Evolutionary conservation across 768 basidiomycete species (phyloP).

Genomic region (Candolleomyces efflorescens): DNA sequence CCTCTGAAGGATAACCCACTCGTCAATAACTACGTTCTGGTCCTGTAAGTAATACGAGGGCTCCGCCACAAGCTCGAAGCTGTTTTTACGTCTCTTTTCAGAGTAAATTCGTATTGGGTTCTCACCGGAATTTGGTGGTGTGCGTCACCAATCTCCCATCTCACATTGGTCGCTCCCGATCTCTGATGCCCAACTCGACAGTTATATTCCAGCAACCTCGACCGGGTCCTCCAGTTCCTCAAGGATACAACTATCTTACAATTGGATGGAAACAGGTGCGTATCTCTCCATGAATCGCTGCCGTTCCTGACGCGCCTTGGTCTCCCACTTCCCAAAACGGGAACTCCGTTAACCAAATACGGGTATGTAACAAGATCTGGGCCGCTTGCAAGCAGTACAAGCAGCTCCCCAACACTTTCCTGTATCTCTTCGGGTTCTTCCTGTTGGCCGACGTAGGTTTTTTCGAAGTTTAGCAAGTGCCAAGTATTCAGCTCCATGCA

Average conservation of each 20-base stretch:
- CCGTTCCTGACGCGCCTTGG: neutral
- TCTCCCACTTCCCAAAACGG: constrained; percentile 19
- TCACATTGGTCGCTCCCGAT: neutral
- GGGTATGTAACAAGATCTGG: constrained; percentile 49
- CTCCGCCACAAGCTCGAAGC: neutral
- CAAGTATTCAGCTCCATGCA: constrained; percentile 20
- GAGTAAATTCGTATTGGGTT: constrained; percentile 75
- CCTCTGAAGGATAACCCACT: constrained; percentile 54
- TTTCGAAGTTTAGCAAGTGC: neutral
- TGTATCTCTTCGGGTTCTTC: constrained; percentile 74
- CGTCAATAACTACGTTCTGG: constrained; percentile 72
- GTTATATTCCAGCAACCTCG: constrained; percentile 85
- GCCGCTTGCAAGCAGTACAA: constrained; percentile 69
- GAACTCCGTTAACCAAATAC: neutral
- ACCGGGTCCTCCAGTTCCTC: constrained; percentile 74
- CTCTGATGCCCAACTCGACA: constrained; percentile 20
- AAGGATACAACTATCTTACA: constrained; percentile 71
- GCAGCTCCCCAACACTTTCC: constrained; percentile 76
- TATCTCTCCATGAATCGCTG: neutral
- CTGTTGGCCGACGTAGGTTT: constrained; percentile 67
- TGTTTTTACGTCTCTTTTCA: constrained; percentile 27
- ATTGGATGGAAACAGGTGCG: constrained; percentile 85
- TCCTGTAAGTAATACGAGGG: constrained; percentile 45
- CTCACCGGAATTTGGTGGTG: constrained; percentile 86
- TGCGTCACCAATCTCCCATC: neutral